Evolutionary conservation across 2,329 filamentous ascomycete species (phyloP), one percentile per base, ranked within the genome.

Genomic region (Neofusicoccum kwambonambiense): DNA sequence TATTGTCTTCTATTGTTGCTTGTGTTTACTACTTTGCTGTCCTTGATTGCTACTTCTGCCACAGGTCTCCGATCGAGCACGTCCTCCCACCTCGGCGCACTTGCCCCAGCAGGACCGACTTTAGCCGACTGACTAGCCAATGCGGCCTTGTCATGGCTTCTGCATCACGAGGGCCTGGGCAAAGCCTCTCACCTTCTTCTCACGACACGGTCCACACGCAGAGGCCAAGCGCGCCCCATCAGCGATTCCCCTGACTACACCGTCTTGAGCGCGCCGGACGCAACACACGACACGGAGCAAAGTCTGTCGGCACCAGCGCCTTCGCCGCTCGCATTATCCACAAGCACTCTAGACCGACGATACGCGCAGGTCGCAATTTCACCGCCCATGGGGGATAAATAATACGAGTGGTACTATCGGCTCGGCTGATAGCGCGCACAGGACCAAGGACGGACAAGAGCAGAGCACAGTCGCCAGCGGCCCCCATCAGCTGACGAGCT

Each of bases 381-480:
- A 13, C 56, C 56, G 56, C 15, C 31, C 42, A 42, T 35, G 44
- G 42, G 56, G 52, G 42, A 31, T 31, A 31, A 37, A 60, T 49
- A 37, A 60, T 60, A 60, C 56, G 56, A 49, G 56, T 7, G 56
- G 13, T 51, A 35, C 56, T 60, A 60, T 60, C 56, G 42, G 22
- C 22, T 60, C 56, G 56, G 56, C 56, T 37, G 56, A 60, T 60
- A 39, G 56, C n/a, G 42, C 56, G 56, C 42, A 60, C 56, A 37
- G 42, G 42, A 37, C 34, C 17, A 39, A 39, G 37, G 11, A 39
- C 37, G 37, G 13, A 39, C 37, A 56, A n/a, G 50, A 54, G 34
- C 50, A 39, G 50, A 37, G 52, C 49, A 51, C 49, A 35, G 31
- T 51, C 31, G 31, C 31, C 45, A 19, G 15, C 13, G 22, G 37